Percentiles rank a stretch among this genome's conserved stretches.
phyloP scores from a whole-genome alignment of 2,329 filamentous ascomycete species.

The Fusarium beomiforme region DNA sequence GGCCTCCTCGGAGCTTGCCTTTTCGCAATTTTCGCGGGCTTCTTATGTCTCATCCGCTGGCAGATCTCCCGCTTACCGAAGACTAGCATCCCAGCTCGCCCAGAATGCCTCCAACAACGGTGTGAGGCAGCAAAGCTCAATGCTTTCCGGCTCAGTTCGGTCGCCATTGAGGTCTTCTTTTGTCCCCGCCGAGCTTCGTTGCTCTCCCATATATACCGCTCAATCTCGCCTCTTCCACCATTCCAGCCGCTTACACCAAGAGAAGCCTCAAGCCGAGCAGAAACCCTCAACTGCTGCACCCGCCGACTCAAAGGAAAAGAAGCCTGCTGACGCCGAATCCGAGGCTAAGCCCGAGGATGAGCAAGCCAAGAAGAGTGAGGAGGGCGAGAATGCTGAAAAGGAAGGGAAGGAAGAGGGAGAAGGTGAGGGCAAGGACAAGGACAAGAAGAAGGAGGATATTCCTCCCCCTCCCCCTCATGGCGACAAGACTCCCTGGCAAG shows the following conservation, averaged over 20 bases:
- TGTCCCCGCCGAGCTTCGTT: slow-evolving; percentile 48
- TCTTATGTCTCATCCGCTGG: slow-evolving; percentile 52
- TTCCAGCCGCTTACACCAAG: slow-evolving; percentile 44
- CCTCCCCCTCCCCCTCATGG: slow-evolving; percentile 95
- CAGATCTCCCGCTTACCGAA: slow-evolving; percentile 59
- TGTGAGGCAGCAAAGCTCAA: slow-evolving; percentile 41
- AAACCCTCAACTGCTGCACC: slow-evolving; percentile 42
- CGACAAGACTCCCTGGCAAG: slow-evolving; percentile 98
- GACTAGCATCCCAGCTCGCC: slow-evolving; percentile 55
- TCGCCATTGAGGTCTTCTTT: slow-evolving; percentile 59
- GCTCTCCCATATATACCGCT: slow-evolving; percentile 45
- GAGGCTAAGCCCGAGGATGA: slow-evolving; percentile 52
- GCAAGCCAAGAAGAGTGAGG: slow-evolving; percentile 55
- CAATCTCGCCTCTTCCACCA: slow-evolving; percentile 49
- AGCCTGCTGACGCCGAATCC: slow-evolving; percentile 49
- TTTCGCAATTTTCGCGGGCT: slow-evolving; percentile 55
- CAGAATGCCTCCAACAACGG: slow-evolving; percentile 42
- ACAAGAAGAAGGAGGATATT: slow-evolving; percentile 72
- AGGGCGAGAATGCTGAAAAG: slow-evolving; percentile 51
- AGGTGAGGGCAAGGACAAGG: slow-evolving; percentile 60
- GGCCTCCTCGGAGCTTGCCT: slow-evolving; percentile 52
- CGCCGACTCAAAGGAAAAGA: slow-evolving; percentile 54
- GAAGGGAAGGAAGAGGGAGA: slow-evolving; percentile 60
- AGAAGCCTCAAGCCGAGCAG: slow-evolving; percentile 48
- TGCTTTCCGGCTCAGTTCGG: slow-evolving; percentile 44